Evolutionary conservation across 176 grass and related monocot species (phyloP), one percentile per base, ranked within the genome.

Genomic region (Rhynchospora tenuis): DNA sequence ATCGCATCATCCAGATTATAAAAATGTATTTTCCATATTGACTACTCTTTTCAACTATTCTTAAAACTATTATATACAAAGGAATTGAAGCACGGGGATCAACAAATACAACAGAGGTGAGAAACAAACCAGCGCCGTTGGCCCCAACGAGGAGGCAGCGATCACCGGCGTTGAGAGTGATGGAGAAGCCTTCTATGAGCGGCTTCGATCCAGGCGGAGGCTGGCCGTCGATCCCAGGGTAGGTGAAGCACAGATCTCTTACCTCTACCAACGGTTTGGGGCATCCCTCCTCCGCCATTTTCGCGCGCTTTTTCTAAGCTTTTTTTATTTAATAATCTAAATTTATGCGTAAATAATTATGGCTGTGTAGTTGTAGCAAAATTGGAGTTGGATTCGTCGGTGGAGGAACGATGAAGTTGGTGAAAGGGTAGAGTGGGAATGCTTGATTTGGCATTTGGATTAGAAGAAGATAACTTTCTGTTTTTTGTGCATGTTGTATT

Each of bases 121-220:
- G 4, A 6, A 56, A 72, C 29, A 19, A 16, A 99, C 96, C 96
- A 17, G 96, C 93, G 68, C 93, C 96, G 47, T 99, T 99, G 86
- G 96, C 88, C 23, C 96, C 96, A 79, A 99, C 73, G 79, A 99
- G 93, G 73, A 99, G 96, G 86, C 91, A 95, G 58, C 91, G 91
- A 15, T 93, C 51, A 47, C 91, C 93, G 83, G 91, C 76, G 52
- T 62, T 56, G 85, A 95, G 88, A 80, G 91, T 84, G 83, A 99
- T 82, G 62, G 83, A 99, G 80, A 99, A 89, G 16, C 75, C 86
- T 64, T 98, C 88, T 78, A 98, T 98, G 65, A 99, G 86, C 31
- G 91, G 96, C 26, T 79, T 85, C 16, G 90, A 93, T 1, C 95
- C 95, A 24, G 92, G 90, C 46, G 92, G 92, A 20, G 93, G 93